Evolutionary conservation across 257 asterid genomes (phyloP).

Genomic region (Thymus mandschuricus): DNA sequence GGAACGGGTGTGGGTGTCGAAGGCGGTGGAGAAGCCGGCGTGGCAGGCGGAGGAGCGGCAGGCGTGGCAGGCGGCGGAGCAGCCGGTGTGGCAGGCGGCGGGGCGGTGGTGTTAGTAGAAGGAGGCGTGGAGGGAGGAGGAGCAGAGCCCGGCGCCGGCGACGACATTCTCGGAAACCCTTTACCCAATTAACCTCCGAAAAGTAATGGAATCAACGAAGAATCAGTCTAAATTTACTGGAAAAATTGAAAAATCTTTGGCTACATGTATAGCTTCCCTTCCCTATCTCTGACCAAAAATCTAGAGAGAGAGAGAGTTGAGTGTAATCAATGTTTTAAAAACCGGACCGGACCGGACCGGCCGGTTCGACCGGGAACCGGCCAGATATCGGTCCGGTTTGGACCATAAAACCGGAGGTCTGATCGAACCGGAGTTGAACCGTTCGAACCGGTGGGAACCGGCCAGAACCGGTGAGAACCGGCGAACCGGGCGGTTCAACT

Average conservation of each 20-base stretch:
- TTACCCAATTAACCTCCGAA: neutral
- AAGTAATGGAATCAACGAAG: neutral
- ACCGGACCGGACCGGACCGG: too few species aligned
- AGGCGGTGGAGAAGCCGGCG: constrained; percentile 45
- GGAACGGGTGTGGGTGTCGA: constrained; percentile 37
- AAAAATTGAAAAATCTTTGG: constrained; percentile 4
- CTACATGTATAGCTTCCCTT: neutral
- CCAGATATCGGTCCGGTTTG: too few species aligned
- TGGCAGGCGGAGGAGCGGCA: constrained; percentile 37
- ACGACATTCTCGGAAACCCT: constrained; percentile 35
- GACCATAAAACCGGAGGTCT: too few species aligned
- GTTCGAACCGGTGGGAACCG: too few species aligned
- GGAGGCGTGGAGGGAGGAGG: constrained; percentile 51
- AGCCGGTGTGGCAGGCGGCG: constrained; percentile 46
- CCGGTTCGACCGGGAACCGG: too few species aligned
- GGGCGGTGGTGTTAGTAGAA: constrained; percentile 42
- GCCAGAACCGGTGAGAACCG: too few species aligned
- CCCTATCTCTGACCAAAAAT: constrained; percentile 7
- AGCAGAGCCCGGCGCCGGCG: constrained; percentile 60
- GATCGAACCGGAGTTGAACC: too few species aligned
- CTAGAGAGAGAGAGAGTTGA: constrained; percentile 17
- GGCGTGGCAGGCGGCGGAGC: constrained; percentile 46
- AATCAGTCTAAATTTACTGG: neutral
- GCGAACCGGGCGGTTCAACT: too few species aligned
- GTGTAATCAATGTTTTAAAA: too few species aligned